Evolutionary conservation across 331 rosid genomes (phyloP).

Genomic region (Quercus lobata): DNA sequence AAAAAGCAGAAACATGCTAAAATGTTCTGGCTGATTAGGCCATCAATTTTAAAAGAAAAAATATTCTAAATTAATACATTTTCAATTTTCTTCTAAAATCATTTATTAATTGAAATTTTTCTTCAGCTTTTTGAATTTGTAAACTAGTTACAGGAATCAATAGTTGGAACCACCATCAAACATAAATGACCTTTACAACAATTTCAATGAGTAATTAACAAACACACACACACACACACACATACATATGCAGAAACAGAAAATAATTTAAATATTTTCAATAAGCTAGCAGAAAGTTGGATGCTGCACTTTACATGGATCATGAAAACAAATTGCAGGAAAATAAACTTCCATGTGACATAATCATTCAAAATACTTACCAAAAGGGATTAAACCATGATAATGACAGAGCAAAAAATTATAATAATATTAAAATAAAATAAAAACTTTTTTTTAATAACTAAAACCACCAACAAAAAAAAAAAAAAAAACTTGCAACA

Average conservation of each 20-base stretch:
- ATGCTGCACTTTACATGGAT: background rate
- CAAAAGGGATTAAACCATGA: background rate
- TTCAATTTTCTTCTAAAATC: background rate
- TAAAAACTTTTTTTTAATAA: too few relatives aligned
- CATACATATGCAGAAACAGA: background rate
- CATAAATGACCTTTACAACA: background rate
- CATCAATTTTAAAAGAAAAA: background rate
- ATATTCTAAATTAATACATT: too few relatives aligned
- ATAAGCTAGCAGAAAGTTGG: background rate
- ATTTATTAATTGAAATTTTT: background rate
- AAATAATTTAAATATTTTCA: background rate
- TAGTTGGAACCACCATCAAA: background rate
- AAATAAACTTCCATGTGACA: background rate
- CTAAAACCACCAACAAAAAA: background rate
- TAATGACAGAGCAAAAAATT: background rate
- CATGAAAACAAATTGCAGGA: background rate
- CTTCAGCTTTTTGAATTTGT: background rate
- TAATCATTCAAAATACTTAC: background rate
- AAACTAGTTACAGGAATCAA: background rate
- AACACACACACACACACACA: fast-evolving
- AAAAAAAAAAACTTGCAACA: background rate
- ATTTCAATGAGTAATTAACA: background rate
- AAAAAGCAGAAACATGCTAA: background rate
- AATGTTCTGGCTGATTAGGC: background rate
- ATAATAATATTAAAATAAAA: background rate